These are phyloP conservation scores for Acacia melanoxylon DNA, from an alignment of 306 rosid genomes.

Conservation along the genomic window DNA sequence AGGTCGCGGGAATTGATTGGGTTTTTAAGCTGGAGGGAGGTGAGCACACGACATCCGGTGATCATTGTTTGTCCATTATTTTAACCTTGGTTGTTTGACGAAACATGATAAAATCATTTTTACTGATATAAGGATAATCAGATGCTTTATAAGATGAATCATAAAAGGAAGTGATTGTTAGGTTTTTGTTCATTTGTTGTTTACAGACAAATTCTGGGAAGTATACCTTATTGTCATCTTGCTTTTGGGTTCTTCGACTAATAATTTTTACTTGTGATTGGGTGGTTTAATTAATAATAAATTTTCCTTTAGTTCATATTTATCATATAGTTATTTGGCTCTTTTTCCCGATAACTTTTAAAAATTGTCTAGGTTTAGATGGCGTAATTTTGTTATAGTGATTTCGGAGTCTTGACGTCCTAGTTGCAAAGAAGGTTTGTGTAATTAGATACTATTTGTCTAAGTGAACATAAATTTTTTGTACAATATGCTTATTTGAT, in stretches of 20 bases:
- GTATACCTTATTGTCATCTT: background rate
- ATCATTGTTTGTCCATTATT: background rate
- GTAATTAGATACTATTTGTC: background rate
- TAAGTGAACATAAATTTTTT: background rate
- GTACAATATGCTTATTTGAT: slow-evolving; percentile 5
- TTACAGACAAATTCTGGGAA: background rate
- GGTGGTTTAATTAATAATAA: slow-evolving; percentile 13
- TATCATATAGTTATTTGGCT: background rate
- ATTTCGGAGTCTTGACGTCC: slow-evolving; percentile 79
- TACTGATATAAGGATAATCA: background rate
- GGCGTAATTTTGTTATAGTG: slow-evolving; percentile 77
- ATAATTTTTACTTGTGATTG: background rate
- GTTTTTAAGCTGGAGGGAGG: slow-evolving; percentile 95
- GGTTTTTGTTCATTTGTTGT: background rate
- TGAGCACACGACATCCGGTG: slow-evolving; percentile 31
- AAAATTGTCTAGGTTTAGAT: slow-evolving; percentile 51
- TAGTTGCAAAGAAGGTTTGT: slow-evolving; percentile 73
- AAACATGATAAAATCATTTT: background rate
- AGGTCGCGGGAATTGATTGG: slow-evolving; percentile 81
- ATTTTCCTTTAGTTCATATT: background rate
- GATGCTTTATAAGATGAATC: slow-evolving; percentile 21
- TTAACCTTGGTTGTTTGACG: background rate
- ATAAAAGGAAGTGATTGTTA: background rate
- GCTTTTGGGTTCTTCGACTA: slow-evolving; percentile 17
- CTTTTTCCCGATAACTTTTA: slow-evolving; percentile 19